These are phyloP conservation scores for Larix kaempferi DNA, from an alignment of 75 land plant genomes.

Conservation along the genomic window DNA sequence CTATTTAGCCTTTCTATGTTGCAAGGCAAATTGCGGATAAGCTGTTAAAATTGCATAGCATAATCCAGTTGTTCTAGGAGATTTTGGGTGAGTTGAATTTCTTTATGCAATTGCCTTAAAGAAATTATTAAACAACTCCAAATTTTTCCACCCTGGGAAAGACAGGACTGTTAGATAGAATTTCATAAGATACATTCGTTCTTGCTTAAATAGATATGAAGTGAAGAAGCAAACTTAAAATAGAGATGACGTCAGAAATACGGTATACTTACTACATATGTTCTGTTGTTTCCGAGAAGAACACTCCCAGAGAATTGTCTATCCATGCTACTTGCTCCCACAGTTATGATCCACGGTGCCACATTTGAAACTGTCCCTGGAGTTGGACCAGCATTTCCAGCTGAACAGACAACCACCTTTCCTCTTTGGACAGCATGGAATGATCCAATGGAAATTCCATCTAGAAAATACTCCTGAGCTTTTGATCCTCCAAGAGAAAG, in stretches of 20 bases:
- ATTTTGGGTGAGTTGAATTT: too few species aligned
- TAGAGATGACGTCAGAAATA: not conserved
- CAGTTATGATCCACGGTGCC: constrained; percentile 54
- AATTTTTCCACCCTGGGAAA: not conserved
- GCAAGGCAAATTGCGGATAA: too few species aligned
- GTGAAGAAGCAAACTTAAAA: not conserved
- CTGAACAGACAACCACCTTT: constrained; percentile 30
- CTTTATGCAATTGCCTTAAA: too few species aligned
- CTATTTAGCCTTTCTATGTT: too few species aligned
- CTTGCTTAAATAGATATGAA: not conserved
- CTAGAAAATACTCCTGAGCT: constrained; percentile 1
- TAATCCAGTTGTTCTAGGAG: too few species aligned
- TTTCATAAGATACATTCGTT: not conserved
- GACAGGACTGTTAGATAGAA: not conserved
- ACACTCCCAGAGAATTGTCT: constrained; percentile 17
- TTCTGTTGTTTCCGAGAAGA: constrained; percentile 23
- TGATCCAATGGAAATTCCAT: constrained; percentile 31
- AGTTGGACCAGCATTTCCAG: constrained; percentile 47
- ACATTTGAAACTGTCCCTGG: constrained; percentile 21
- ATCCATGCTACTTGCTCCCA: constrained; percentile 50
- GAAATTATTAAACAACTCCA: not conserved
- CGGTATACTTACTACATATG: constrained; percentile 8
- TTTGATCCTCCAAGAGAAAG: constrained; percentile 30
- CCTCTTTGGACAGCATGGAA: constrained; percentile 36
- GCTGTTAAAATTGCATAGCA: too few species aligned